Base-by-base conservation (phyloP, 1,139 yeast genomes). In the Wickerhamomyces sp. region DNA sequence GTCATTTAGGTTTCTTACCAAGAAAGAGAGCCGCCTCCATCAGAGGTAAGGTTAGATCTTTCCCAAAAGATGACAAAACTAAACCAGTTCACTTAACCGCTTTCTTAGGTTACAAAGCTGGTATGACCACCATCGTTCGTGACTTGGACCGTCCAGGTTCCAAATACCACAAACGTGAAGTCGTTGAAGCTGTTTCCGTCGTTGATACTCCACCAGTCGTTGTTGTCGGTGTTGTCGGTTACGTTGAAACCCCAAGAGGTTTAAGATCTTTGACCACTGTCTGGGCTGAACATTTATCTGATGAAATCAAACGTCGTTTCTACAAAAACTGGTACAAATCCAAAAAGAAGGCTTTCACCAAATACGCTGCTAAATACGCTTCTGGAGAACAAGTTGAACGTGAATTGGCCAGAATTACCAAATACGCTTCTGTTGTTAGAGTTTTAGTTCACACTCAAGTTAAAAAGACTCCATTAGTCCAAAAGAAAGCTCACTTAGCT, bases 271-370 rank as follows among this genome's bases (percentile, higher is more conserved):
- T 92, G 74, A 88, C 97, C 72, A 92, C 98, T 67, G 98, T 92
- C 70, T 92, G 98, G 98, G 97, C 98, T 65, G 98, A 92, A 81
- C 98, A 92, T 78, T 83, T 92, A 71, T 86, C 96, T 64, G 98
- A 92, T 71, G 98, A 92, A 76, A 81, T 92, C 74, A 92, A 85
- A 87, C 88, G 98, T 84, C 88, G 97, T 81, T 92, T 92, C 96
- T 92, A 92, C 96, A 92, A 90, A 88, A 92, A 90, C 96, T 92
- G 98, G 98, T 92, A 85, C 96, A 90, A 89, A 83, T 85, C 96
- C 61, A 92, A 92, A 94, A 92, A 92, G 96, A 90, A 90, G 94
- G 98, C 98, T 66, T 92, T 92, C 94, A 87, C 97, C 87, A 89
- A 92, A 79, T 92, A 92, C 89, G 85, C 97, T 72, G 87, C 94